A percentile compares a stretch with the other conserved stretches of the same genome.
Conservation (phyloP, 1,284 basidiomycete species). For the Rhodotorula sp. region DNA sequence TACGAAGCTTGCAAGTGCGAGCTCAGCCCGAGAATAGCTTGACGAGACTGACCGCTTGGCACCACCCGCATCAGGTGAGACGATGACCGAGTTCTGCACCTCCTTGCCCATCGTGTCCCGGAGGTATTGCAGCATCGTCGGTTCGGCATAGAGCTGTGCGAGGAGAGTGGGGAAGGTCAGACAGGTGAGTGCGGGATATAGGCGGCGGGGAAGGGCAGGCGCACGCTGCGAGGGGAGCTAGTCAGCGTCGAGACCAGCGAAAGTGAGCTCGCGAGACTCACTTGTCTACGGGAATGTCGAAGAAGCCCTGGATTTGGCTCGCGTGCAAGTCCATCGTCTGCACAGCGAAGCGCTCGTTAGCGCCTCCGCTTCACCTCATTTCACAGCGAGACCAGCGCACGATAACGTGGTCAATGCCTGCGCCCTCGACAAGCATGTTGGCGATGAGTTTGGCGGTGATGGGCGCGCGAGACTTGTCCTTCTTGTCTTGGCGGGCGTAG, state of each 20-base stretch:
- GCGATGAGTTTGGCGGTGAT: conserved; percentile 99
- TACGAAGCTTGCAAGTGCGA: no score
- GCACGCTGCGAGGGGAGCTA: conserved; percentile 51
- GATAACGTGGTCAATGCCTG: conserved; percentile 97
- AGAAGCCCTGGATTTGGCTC: conserved; percentile 99
- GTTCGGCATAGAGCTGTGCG: conserved; percentile 88
- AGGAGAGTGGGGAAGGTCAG: not conserved
- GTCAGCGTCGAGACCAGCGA: not conserved
- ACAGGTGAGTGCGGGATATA: not conserved
- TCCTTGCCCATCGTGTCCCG: conserved; percentile 82
- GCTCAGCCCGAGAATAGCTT: fast-evolving
- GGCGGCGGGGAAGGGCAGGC: not conserved
- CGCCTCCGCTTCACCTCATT: not conserved
- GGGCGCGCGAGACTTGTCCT: conserved; percentile 97
- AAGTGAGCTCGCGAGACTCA: conserved; percentile 55
- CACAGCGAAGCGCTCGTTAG: no score
- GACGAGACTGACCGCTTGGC: conserved; percentile 75
- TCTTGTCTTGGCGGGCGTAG: conserved; percentile 96
- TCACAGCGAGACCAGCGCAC: conserved; percentile 57
- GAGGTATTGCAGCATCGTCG: conserved; percentile 93
- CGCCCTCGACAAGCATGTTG: conserved; percentile 91
- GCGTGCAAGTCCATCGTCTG: conserved; percentile 98
- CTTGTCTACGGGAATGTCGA: conserved; percentile 99
- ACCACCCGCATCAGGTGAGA: conserved; percentile 97
- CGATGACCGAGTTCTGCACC: conserved; percentile 76